Evolutionary conservation across 768 basidiomycete species (phyloP), one percentile per base, ranked within the genome.

Genomic region (Tricholoma furcatifolium): DNA sequence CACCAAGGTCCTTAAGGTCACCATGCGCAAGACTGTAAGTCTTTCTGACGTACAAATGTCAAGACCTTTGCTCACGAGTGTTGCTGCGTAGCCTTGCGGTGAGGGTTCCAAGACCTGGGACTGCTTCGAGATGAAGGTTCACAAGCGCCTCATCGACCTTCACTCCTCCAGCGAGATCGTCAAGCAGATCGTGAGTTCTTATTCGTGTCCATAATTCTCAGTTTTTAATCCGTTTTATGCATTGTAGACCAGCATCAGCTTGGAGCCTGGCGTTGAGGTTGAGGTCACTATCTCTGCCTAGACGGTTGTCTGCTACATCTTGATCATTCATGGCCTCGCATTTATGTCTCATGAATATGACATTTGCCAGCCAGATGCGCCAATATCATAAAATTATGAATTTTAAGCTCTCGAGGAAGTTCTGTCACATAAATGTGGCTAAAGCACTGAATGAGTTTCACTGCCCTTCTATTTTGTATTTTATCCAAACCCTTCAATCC

Each of bases 41-140:
- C 8, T 24, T 11, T 17, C 14, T 4, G 8, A 31, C 10, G 55
- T 56, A 0, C 6, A 4, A 14, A 27, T 3, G 15, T 55, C 4
- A 6, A 43, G 18, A 17, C 15, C 3, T 20, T 43, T 17, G 23
- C 38, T 53, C 20, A 51, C 32, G 10, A 34, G 8, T 34, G 8
- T 44, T 35, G 39, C n/a, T 43, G 24, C 55, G 8, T 64, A 97
- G 92, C 91, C 97, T 74, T 98, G 97, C 69, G 97, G 97, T 92
- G 97, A 98, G 77, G 97, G 97, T 81, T 98, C 97, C 64, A 99
- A 99, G 87, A 99, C 97, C 69, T 99, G 97, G 97, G 97, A 99
- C 77, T 87, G 92, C 65, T 98, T 94, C 77, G 96, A 99, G 77
- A 87, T 99, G 77, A 95, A 95, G 81, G 81, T 99, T 57, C 96